Conservation (phyloP, 75 land plant genomes). For the Cupressus sempervirens region DNA sequence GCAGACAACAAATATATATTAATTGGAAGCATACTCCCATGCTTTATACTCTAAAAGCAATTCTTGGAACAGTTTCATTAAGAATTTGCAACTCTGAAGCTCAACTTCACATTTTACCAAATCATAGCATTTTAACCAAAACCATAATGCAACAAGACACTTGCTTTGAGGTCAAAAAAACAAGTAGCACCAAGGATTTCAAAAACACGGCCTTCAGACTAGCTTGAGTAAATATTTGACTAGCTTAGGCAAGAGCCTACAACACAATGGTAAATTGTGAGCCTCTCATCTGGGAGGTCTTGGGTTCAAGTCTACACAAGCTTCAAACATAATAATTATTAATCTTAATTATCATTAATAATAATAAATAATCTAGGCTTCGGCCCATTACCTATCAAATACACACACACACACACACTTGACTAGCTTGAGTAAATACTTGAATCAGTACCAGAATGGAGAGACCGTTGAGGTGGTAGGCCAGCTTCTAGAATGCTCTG, state of each 20-base stretch:
- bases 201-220: background rate
- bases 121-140: background rate
- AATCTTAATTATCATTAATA: too few species aligned
- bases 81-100: background rate
- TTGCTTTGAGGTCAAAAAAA: background rate
- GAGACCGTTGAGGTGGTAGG: constrained; percentile 64
- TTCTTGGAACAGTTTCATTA: background rate
- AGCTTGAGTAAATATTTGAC: background rate
- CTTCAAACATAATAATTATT: too few species aligned
- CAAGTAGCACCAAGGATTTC: background rate
- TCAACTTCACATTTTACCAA: background rate
- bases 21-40: background rate
- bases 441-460: constrained; percentile 5
- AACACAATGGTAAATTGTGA: too few species aligned
- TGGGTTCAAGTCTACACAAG: too few species aligned
- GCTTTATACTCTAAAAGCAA: background rate
- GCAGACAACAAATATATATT: constrained; percentile 13
- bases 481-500: constrained; percentile 86
- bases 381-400: too few species aligned
- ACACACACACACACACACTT: too few species aligned
- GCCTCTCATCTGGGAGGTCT: too few species aligned
- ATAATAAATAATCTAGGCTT: too few species aligned
- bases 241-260: too few species aligned
- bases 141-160: background rate
- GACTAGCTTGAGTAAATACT: constrained; percentile 1